Evolutionary conservation across 129 eudicot genomes (phyloP).

Genomic region (Centella asiatica): DNA sequence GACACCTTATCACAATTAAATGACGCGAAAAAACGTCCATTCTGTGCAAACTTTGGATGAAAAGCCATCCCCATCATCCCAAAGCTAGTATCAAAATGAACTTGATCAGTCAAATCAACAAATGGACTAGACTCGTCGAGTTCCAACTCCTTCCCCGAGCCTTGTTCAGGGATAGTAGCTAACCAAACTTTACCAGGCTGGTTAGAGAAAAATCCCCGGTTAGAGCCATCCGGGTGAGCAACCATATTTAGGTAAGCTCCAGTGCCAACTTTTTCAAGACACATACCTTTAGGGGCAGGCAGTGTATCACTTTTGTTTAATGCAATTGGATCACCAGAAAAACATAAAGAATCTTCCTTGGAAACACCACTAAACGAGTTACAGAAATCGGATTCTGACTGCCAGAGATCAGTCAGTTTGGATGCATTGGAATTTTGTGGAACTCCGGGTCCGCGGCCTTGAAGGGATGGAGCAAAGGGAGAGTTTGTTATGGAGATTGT

Average conservation of each 20-base stretch:
- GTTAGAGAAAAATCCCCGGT: slow-evolving; percentile 75
- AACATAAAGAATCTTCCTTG: slow-evolving; percentile 39
- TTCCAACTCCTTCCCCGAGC: slow-evolving; percentile 40
- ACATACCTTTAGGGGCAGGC: slow-evolving; percentile 58
- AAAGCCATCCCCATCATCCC: slow-evolving; percentile 92
- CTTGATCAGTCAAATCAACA: slow-evolving; percentile 74
- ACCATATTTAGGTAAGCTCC: slow-evolving; percentile 75
- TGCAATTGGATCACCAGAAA: slow-evolving; percentile 40
- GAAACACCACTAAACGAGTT: slow-evolving; percentile 51
- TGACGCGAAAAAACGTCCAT: slow-evolving; percentile 90
- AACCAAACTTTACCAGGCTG: slow-evolving; percentile 74
- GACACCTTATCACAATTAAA: slow-evolving; percentile 67
- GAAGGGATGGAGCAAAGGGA: slow-evolving; percentile 69
- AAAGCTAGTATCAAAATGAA: slow-evolving; percentile 53
- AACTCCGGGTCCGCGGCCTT: slow-evolving; percentile 39
- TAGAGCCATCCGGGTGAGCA: slow-evolving; percentile 89
- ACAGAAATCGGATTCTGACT: slow-evolving; percentile 62
- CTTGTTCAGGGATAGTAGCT: slow-evolving; percentile 61
- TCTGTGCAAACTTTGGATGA: slow-evolving; percentile 68
- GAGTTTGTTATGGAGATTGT: slow-evolving; percentile 45
- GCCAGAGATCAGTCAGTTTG: slow-evolving; percentile 69
- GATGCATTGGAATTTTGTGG: slow-evolving; percentile 47
- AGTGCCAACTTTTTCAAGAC: slow-evolving; percentile 63
- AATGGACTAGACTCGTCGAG: slow-evolving; percentile 74
- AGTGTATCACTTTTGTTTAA: slow-evolving; percentile 33